Conservation (phyloP, 2,329 filamentous ascomycete species). For the Phyllosticta capitalensis region DNA sequence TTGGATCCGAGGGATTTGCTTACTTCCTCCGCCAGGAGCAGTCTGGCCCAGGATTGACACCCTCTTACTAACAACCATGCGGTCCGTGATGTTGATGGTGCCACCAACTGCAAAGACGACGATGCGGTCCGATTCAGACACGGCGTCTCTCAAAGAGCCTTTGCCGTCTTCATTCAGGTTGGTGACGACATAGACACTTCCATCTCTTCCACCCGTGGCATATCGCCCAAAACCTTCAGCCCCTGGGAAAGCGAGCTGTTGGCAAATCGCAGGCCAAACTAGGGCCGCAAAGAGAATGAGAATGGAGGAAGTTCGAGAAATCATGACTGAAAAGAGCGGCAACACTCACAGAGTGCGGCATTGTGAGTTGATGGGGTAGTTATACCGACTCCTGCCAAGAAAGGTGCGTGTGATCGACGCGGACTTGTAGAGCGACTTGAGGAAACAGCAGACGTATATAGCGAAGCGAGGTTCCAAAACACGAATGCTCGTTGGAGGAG, state of each 20-base stretch:
- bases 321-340: neutral
- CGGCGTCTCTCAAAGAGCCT: conserved; percentile 43
- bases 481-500: neutral
- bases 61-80: conserved; percentile 40
- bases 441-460: neutral
- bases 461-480: neutral
- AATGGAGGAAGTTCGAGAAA: neutral
- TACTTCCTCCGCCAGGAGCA: conserved; percentile 36
- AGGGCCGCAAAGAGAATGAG: conserved; percentile 6
- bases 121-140: conserved; percentile 39
- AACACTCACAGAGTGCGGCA: neutral
- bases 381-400: neutral
- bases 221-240: conserved; percentile 42
- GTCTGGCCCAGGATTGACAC: conserved; percentile 44
- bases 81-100: conserved; percentile 38
- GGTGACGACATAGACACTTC: conserved; percentile 40
- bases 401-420: neutral
- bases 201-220: conserved; percentile 38
- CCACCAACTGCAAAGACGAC: conserved; percentile 43
- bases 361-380: neutral
- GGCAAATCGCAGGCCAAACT: conserved; percentile 9
- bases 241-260: conserved; percentile 37
- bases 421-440: neutral
- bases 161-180: conserved; percentile 40
- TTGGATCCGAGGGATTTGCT: neutral